Conservation (phyloP, 2,329 filamentous ascomycete species). For the Coleophoma crateriformis region DNA sequence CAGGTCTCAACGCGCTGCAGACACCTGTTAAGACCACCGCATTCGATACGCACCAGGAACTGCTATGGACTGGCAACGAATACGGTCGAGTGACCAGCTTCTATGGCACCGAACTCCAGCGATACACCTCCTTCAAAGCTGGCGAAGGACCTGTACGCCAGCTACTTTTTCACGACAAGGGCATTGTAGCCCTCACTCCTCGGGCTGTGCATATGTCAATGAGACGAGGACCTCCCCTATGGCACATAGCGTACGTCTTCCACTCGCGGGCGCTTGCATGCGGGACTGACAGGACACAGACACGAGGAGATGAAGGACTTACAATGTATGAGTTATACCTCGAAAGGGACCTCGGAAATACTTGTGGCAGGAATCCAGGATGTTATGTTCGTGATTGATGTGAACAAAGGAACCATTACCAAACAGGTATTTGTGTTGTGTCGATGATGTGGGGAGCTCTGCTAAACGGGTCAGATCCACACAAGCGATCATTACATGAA, state of each 20-base stretch:
- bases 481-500: constrained; percentile 78
- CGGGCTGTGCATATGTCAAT: constrained; percentile 85
- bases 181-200: constrained; percentile 78
- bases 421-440: constrained; percentile 47
- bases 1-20: constrained; percentile 63
- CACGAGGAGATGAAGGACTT: constrained; percentile 77
- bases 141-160: constrained; percentile 79
- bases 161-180: constrained; percentile 85
- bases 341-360: constrained; percentile 76
- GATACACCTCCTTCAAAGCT: constrained; percentile 84
- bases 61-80: constrained; percentile 91
- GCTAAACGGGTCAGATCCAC: constrained; percentile 47
- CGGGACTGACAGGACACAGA: constrained; percentile 32
- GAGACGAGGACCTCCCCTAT: constrained; percentile 75
- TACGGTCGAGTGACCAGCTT: constrained; percentile 83
- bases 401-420: constrained; percentile 64
- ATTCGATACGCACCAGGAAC: constrained; percentile 84
- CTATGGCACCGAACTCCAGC: constrained; percentile 76
- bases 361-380: constrained; percentile 83
- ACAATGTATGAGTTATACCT: constrained; percentile 92
- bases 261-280: not conserved
- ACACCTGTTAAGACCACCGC: constrained; percentile 74
- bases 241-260: constrained; percentile 67
- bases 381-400: constrained; percentile 73
- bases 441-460: not conserved